These are phyloP conservation scores for Penicillium frequentans DNA, from an alignment of 2,329 filamentous ascomycete genomes.

Conservation along the genomic window DNA sequence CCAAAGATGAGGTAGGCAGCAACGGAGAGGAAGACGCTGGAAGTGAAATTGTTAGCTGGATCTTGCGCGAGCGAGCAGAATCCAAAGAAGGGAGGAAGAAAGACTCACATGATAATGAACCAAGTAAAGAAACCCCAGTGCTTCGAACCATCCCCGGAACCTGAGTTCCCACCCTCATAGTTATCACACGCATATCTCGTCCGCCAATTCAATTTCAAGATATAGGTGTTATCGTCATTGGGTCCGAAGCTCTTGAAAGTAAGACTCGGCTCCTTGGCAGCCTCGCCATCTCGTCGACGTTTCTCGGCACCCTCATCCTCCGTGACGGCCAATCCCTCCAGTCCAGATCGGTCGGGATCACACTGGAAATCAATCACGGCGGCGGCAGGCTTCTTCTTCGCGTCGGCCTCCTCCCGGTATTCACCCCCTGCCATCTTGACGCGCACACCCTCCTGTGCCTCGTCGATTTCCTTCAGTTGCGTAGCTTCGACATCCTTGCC, in stretches of 20 bases:
- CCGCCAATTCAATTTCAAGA: slow-evolving; percentile 77
- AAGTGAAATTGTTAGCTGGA: slow-evolving; percentile 2
- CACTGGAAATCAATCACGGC: slow-evolving; percentile 86
- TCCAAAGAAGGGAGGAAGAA: background rate
- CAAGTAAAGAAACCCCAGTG: slow-evolving; percentile 98
- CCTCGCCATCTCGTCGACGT: slow-evolving; percentile 23
- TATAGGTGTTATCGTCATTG: slow-evolving; percentile 58
- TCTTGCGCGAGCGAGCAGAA: background rate
- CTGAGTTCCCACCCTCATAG: slow-evolving; percentile 45
- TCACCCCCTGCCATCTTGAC: slow-evolving; percentile 65
- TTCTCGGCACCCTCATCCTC: slow-evolving; percentile 28
- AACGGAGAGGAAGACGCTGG: slow-evolving; percentile 76
- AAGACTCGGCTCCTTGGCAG: slow-evolving; percentile 57
- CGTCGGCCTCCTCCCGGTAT: slow-evolving; percentile 34
- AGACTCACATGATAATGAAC: slow-evolving; percentile 84
- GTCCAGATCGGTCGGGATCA: slow-evolving; percentile 68
- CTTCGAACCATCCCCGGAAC: slow-evolving; percentile 39
- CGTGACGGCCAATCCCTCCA: slow-evolving; percentile 54
- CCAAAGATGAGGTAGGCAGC: slow-evolving; percentile 95
- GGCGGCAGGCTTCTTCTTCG: slow-evolving; percentile 56
- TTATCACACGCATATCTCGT: slow-evolving; percentile 84
- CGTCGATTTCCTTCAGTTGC: slow-evolving; percentile 66
- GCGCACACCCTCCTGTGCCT: slow-evolving; percentile 69
- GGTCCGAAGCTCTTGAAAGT: slow-evolving; percentile 72
- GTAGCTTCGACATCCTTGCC: slow-evolving; percentile 61